phyloP scores from a whole-genome alignment of 352 stramenopile genomes.

The Phytophthora quininea region DNA sequence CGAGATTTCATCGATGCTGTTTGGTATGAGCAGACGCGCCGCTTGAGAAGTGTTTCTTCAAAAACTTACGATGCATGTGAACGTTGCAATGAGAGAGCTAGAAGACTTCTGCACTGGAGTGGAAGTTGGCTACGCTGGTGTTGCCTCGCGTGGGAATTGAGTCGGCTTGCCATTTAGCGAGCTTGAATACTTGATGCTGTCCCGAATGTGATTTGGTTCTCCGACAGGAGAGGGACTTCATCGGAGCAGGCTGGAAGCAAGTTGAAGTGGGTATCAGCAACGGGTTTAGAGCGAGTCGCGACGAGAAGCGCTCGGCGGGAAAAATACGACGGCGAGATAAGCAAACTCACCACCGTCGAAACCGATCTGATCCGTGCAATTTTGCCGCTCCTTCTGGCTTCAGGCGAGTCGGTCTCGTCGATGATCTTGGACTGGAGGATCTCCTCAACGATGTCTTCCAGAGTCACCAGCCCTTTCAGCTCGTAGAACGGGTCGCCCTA shows the following conservation, averaged over 20 bases:
- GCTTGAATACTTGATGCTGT: too few species aligned
- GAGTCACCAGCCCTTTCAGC: conserved; percentile 96
- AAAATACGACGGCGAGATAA: conserved; percentile 16
- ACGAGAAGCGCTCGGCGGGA: conserved; percentile 16
- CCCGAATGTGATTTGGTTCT: conserved; percentile 20
- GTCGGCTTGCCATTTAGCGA: conserved; percentile 1
- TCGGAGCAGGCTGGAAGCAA: conserved; percentile 28
- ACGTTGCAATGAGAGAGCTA: background rate
- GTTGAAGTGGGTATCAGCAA: conserved; percentile 18
- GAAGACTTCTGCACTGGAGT: too few species aligned
- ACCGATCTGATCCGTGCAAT: conserved; percentile 62
- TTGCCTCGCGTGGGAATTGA: conserved; percentile 4
- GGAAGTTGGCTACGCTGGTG: too few species aligned
- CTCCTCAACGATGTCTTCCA: conserved; percentile 99
- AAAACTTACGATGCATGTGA: background rate
- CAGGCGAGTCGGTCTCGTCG: conserved; percentile 92
- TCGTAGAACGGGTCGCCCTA: conserved; percentile 96
- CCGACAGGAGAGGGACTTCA: conserved; percentile 23
- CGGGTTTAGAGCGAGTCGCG: conserved; percentile 25
- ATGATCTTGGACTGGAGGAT: conserved; percentile 97
- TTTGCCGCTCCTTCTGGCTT: conserved; percentile 51
- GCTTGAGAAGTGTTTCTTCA: conserved; percentile 5
- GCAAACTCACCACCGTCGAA: conserved; percentile 59
- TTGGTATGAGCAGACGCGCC: conserved; percentile 22
- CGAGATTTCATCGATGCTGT: conserved; percentile 14